Evolutionary conservation across 108 stramenopile genomes (phyloP), one percentile per base, ranked within the genome.

Genomic region (Skeletonema marinoi): DNA sequence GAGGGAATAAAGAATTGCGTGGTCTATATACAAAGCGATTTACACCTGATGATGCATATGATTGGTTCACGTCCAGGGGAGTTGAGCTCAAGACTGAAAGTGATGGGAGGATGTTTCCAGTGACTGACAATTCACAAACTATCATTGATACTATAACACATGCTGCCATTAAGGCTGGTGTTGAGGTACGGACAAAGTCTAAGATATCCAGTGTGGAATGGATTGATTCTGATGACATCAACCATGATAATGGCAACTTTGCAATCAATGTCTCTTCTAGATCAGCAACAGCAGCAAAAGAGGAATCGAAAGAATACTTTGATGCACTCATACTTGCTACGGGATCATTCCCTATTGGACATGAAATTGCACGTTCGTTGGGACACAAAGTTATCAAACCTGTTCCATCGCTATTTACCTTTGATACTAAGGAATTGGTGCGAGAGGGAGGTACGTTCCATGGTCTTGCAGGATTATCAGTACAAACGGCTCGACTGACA

Each of bases 81-180:
- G 97, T 98, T 0, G n/a, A 66, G 46, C 84, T 97, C 32, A 98
- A 98, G 73, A 97, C 96, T 19, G 98, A 98, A 73, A 69, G 66
- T 10, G 98, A 98, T 82, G 91, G 98, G 13, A 92, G 98, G 31
- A 97, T 97, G 96, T 98, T 98, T 77, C 98, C 98, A 11, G 70
- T 66, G 4, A 95, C 96, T 29, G 97, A 98, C 74, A 75, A 86
- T 36, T 92, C 93, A n/a, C 88, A 88, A 72, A 97, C 98, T 3
- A 91, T 98, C 33, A 88, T 97, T 54, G 89, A 97, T 78, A 73
- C 84, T 17, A 77, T 98, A 33, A 32, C 74, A 58, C 58, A 70
- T 8, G 86, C 96, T 11, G 96, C 97, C 5, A 56, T 70, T 10
- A 44, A 78, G 12, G 88, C 86, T 8, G 87, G 89, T 10, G 96